Conservation (phyloP, 345 rosid species). For the Populus nigra region DNA sequence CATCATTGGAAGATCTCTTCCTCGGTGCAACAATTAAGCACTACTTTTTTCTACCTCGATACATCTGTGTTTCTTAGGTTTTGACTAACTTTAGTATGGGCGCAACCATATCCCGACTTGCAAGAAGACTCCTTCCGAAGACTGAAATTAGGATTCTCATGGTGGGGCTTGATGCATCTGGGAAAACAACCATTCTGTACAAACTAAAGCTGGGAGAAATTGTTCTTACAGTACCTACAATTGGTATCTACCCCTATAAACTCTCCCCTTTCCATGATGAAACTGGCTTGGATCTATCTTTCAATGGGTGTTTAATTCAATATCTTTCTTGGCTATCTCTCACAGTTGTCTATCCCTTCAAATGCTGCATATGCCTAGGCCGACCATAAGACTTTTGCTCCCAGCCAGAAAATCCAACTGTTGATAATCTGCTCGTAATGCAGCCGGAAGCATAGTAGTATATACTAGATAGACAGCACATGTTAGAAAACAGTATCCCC, state of each 20-base stretch:
- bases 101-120: conserved; percentile 37
- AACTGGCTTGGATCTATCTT: not conserved
- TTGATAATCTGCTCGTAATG: not conserved
- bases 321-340: not conserved
- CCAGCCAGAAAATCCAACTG: not conserved
- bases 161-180: conserved; percentile 75
- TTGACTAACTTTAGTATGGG: conserved; percentile 35
- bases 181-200: conserved; percentile 69
- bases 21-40: not conserved
- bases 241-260: conserved; percentile 35
- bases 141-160: conserved; percentile 44
- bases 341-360: not conserved
- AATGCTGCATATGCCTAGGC: not conserved
- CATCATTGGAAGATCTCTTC: not conserved
- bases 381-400: not conserved
- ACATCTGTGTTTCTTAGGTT: not conserved
- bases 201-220: conserved; percentile 65
- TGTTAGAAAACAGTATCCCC: not conserved
- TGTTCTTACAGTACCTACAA: conserved; percentile 56
- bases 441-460: not conserved
- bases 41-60: not conserved
- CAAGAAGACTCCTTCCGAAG: conserved; percentile 42
- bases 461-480: not conserved
- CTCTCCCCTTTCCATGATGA: not conserved
- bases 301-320: not conserved